Base-by-base conservation (phyloP, 805 yeast species). In the Hanseniaspora lachancei region DNA sequence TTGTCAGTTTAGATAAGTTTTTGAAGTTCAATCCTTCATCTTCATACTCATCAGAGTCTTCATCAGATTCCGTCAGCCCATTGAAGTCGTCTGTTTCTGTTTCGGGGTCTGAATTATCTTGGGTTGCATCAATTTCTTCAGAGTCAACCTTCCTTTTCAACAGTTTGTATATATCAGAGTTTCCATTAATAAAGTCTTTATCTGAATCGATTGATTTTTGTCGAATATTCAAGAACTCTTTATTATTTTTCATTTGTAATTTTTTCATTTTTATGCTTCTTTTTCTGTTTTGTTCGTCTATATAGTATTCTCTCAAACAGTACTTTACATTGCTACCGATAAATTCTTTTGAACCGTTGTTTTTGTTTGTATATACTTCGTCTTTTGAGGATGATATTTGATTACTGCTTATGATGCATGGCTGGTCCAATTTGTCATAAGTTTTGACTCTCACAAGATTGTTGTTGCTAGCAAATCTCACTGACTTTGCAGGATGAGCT, bases 401-500 rank as follows among this genome's bases (percentile, higher is more conserved):
- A 34, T 16, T 9, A 6, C 23, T 39, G 9, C 32, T 43, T 8
- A 23, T 51, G 13, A 51, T 23, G 16, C n/a, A 43, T 1, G 55
- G 48, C 18, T 34, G 24, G 9, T 51, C 55, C 3, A 21, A n/a
- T 13, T 12, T 29, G n/a, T 43, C 42, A 23, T 32, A 51, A 43
- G 55, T 51, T 36, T 43, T 51, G 15, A 51, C 55, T 43, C 55
- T 42, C 13, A 51, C 55, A 23, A 51, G 49, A 36, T 51, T 38
- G 20, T 51, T 51, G 24, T 51, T 29, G 18, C 49, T 35, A 12
- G 55, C 55, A 51, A 51, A 51, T 36, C 55, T 34, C 3, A 51
- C 48, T 10, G 36, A 21, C 29, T 51, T 51, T 15, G 20, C 16
- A 12, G 21, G 35, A 49, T 62, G 62, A 41, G 62, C 62, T 40